phyloP scores from a whole-genome alignment of 169 alveolate genomes.

The Plasmodium vivax region DNA sequence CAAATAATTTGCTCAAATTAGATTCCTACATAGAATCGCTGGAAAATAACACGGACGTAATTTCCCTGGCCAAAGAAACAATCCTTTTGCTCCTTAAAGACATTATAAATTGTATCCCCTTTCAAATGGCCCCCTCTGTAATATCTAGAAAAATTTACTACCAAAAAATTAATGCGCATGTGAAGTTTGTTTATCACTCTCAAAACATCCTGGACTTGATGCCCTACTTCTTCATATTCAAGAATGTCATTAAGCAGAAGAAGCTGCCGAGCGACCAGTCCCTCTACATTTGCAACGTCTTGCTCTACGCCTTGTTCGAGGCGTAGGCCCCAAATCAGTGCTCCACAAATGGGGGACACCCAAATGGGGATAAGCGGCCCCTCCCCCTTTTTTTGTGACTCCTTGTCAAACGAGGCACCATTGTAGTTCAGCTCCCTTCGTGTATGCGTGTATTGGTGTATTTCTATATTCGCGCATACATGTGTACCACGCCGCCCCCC shows the following conservation, averaged over 20 bases:
- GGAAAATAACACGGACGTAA: constrained; percentile 5
- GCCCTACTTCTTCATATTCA: constrained; percentile 69
- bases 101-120: constrained; percentile 61
- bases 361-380: neutral
- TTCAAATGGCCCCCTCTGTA: constrained; percentile 74
- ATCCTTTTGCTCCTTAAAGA: constrained; percentile 69
- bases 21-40: constrained; percentile 50
- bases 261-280: constrained; percentile 63
- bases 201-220: constrained; percentile 18
- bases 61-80: constrained; percentile 67
- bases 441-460: neutral
- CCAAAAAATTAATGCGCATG: constrained; percentile 67
- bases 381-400: neutral
- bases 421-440: neutral
- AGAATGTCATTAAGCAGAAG: constrained; percentile 52
- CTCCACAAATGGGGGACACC: neutral
- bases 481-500: neutral
- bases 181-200: constrained; percentile 59
- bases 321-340: constrained; percentile 3
- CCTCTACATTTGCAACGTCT: constrained; percentile 57
- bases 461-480: no score
- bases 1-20: constrained; percentile 39
- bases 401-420: neutral
- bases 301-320: constrained; percentile 68
- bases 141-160: constrained; percentile 62